These are phyloP conservation scores for Pyracantha coccinea DNA, from an alignment of 331 rosid species.

Conservation along the genomic window DNA sequence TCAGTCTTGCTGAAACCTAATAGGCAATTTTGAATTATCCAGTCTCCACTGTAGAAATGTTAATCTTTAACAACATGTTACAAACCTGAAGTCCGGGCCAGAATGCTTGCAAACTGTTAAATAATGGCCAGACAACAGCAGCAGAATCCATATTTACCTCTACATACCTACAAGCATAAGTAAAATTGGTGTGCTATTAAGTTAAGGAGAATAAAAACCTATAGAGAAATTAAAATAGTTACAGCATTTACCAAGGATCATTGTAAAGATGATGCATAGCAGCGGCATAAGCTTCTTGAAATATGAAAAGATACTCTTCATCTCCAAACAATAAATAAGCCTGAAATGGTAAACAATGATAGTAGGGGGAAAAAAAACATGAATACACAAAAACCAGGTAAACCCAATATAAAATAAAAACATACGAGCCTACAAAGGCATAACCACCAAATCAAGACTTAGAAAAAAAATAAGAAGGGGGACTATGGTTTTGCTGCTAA, in stretches of 20 bases:
- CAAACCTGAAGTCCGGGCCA: conserved; percentile 99
- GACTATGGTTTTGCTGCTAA: neutral
- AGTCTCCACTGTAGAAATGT: conserved; percentile 1
- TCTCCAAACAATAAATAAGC: conserved; percentile 93
- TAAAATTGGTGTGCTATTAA: conserved; percentile 7
- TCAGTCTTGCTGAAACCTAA: conserved; percentile 12
- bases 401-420: neutral
- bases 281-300: conserved; percentile 95
- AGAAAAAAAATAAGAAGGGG: neutral
- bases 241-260: conserved; percentile 86
- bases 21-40: conserved; percentile 8
- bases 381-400: too few relatives aligned
- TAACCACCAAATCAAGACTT: neutral
- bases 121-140: conserved; percentile 93
- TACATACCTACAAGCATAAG: conserved; percentile 63
- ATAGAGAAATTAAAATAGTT: conserved; percentile 22
- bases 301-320: conserved; percentile 90
- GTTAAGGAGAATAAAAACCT: conserved; percentile 14
- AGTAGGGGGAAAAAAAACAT: neutral
- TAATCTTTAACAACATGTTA: neutral
- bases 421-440: neutral
- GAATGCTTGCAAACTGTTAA: conserved; percentile 97
- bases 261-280: conserved; percentile 85
- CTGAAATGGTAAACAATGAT: conserved; percentile 41
- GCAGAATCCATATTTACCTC: conserved; percentile 99